Evolutionary conservation across 176 grass and related monocot genomes (phyloP).

Genomic region (Phragmites australis): DNA sequence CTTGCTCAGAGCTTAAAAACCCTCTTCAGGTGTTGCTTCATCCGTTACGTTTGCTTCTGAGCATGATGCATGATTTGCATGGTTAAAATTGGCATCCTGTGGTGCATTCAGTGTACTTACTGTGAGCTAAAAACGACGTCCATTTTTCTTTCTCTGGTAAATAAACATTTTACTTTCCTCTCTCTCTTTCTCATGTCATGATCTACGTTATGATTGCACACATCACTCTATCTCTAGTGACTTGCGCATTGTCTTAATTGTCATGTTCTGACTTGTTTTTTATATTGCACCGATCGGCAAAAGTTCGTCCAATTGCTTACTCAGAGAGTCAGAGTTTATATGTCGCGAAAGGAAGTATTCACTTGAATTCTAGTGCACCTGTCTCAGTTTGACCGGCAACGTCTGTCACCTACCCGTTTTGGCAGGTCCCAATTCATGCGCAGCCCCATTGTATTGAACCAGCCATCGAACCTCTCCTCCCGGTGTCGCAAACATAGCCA

Average conservation of each 20-base stretch:
- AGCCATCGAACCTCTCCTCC: not conserved
- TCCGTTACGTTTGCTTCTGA: no score
- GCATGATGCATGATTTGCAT: not conserved
- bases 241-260: no score
- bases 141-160: not conserved
- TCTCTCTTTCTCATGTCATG: not conserved
- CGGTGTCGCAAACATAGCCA: not conserved
- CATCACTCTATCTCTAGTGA: not conserved
- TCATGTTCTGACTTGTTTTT: no score
- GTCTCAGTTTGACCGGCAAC: not conserved
- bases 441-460: not conserved
- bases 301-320: no score
- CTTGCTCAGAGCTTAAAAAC: no score
- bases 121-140: not conserved
- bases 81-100: not conserved
- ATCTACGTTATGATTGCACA: no score
- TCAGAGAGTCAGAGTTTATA: no score
- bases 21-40: no score
- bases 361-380: not conserved
- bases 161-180: not conserved
- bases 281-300: no score
- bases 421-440: not conserved
- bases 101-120: no score
- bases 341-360: not conserved
- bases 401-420: not conserved